Conservation (phyloP, 495 filamentous ascomycete genomes). For the Penicillium dipodomyicola region DNA sequence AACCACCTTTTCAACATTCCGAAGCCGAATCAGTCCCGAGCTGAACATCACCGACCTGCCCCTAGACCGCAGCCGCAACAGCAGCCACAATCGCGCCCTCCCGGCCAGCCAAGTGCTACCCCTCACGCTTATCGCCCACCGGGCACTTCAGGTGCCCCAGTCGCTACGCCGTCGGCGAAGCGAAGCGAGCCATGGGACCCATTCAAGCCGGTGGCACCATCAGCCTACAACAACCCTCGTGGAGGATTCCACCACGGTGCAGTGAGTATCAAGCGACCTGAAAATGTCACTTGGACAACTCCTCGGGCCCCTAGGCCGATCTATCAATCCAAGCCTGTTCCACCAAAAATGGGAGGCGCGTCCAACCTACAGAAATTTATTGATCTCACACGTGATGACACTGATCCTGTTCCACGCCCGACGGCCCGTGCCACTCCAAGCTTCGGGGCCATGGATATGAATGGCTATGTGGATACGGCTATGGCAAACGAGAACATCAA, state of each 20-base stretch:
- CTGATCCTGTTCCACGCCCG: slow-evolving; percentile 12
- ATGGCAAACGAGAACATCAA: slow-evolving; percentile 85
- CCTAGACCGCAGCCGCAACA: slow-evolving; percentile 23
- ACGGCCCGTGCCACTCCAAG: slow-evolving; percentile 12
- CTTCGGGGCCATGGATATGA: slow-evolving; percentile 53
- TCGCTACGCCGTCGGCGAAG: slow-evolving; percentile 25
- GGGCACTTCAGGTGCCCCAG: slow-evolving; percentile 15
- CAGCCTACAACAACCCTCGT: slow-evolving; percentile 39
- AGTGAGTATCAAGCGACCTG: slow-evolving; percentile 48
- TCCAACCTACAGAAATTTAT: slow-evolving; percentile 43
- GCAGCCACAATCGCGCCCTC: slow-evolving; percentile 15
- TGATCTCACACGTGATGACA: slow-evolving; percentile 42
- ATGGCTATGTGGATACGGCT: slow-evolving; percentile 69
- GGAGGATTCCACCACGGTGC: slow-evolving; percentile 26
- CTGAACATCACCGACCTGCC: slow-evolving; percentile 48
- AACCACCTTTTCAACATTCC: slow-evolving; percentile 53
- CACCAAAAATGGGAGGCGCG: slow-evolving; percentile 32
- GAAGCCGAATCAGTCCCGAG: slow-evolving; percentile 44
- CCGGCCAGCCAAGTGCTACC: slow-evolving; percentile 15
- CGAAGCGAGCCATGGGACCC: slow-evolving; percentile 39
- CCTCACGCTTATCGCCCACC: slow-evolving; percentile 24
- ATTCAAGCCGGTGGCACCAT: slow-evolving; percentile 44
- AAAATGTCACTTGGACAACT: slow-evolving; percentile 41
- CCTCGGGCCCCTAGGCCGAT: slow-evolving; percentile 40
- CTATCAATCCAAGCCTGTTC: slow-evolving; percentile 44